Evolutionary conservation across 345 rosid genomes (phyloP).

Genomic region (Citrus reticulata): DNA sequence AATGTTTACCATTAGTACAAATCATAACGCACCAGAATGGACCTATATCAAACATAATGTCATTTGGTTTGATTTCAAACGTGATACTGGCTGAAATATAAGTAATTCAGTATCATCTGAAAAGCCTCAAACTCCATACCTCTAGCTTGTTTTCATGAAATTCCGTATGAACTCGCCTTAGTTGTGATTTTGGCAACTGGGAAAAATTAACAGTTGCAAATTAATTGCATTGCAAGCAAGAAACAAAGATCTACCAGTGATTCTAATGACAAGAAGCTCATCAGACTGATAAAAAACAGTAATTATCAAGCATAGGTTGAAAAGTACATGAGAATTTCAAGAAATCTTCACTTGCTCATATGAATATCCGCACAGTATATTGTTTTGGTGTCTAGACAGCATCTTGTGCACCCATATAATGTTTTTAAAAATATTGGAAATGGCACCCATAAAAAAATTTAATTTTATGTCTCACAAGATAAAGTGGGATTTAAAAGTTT

Average conservation of each 20-base stretch:
- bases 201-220: constrained; percentile 1
- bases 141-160: constrained; percentile 67
- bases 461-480: not conserved
- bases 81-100: not conserved
- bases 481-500: not conserved
- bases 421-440: not conserved
- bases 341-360: not conserved
- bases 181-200: constrained; percentile 76
- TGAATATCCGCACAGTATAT: not conserved
- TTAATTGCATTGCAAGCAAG: constrained; percentile 10
- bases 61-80: not conserved
- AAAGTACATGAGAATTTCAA: not conserved
- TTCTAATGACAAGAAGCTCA: not conserved
- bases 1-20: too few species aligned
- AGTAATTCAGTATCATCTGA: not conserved
- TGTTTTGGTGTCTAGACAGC: not conserved
- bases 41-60: not conserved
- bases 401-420: not conserved
- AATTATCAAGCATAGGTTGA: not conserved
- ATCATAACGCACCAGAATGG: not conserved
- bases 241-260: not conserved
- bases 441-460: not conserved
- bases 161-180: constrained; percentile 71
- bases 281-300: not conserved
- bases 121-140: constrained; percentile 35